Conservation (phyloP, 2,329 filamentous ascomycete species). For the Neophaeococcomyces aloes region DNA sequence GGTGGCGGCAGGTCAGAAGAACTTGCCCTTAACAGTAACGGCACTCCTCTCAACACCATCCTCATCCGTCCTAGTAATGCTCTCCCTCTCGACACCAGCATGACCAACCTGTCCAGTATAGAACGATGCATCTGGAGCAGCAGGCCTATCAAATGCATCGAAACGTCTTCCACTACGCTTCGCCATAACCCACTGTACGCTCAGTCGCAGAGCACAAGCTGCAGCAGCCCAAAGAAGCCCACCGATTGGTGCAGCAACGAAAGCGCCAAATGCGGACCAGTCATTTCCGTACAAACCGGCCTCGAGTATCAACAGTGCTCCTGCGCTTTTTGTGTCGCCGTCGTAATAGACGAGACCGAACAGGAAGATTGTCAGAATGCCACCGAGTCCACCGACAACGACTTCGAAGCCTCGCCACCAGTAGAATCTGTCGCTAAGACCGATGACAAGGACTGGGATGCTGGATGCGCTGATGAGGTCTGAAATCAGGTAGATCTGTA, state of each 20-base stretch:
- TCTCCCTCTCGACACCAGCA: slow-evolving; percentile 7
- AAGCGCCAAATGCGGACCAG: slow-evolving; percentile 72
- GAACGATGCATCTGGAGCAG: slow-evolving; percentile 14
- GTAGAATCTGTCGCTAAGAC: slow-evolving; percentile 53
- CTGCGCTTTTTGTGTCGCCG: slow-evolving; percentile 52
- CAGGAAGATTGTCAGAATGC: slow-evolving; percentile 68
- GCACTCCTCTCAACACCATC: slow-evolving; percentile 19
- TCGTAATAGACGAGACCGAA: slow-evolving; percentile 67
- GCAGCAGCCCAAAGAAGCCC: slow-evolving; percentile 60
- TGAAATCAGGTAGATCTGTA: slow-evolving; percentile 74
- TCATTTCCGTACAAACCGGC: slow-evolving; percentile 65
- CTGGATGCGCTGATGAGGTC: slow-evolving; percentile 67
- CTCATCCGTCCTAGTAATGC: slow-evolving; percentile 12
- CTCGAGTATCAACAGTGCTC: slow-evolving; percentile 59
- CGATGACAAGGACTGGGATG: slow-evolving; percentile 65
- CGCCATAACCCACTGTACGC: slow-evolving; percentile 47
- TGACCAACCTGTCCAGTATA: slow-evolving; percentile 13
- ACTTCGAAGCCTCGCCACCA: slow-evolving; percentile 76
- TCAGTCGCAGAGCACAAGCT: slow-evolving; percentile 51
- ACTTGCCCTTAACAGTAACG: slow-evolving; percentile 19
- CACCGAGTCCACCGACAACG: slow-evolving; percentile 64
- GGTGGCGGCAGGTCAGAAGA: slow-evolving; percentile 19
- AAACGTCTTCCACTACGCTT: slow-evolving; percentile 53
- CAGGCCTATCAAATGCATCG: slow-evolving; percentile 53
- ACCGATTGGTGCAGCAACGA: slow-evolving; percentile 67